A percentile compares a stretch with the other conserved stretches of the same genome.
These are phyloP conservation scores for Colletotrichum incanum DNA, from an alignment of 2,329 filamentous ascomycete species.

Conservation along the genomic window DNA sequence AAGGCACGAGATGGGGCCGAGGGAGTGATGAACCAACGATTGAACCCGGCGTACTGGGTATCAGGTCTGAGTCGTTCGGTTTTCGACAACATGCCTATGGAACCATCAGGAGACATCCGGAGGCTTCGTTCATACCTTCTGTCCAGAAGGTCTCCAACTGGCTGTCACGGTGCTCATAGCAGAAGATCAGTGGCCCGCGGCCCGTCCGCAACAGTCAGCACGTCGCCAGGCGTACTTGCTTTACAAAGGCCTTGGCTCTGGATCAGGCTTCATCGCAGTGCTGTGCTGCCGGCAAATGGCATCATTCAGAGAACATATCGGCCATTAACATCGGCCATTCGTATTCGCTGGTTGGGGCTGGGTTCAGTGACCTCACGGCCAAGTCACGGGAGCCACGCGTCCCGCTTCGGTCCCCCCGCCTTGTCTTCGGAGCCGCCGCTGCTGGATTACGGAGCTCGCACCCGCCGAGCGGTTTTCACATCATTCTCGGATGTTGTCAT, in stretches of 20 bases:
- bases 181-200: neutral
- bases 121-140: neutral
- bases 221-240: neutral
- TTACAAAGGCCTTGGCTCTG: neutral
- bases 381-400: constrained; percentile 20
- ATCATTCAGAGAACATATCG: neutral
- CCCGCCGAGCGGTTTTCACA: constrained; percentile 3
- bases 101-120: neutral
- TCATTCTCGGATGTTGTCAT: neutral
- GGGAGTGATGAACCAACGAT: neutral
- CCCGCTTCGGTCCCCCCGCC: neutral
- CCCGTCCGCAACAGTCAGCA: neutral
- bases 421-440: constrained; percentile 21
- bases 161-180: neutral
- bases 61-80: neutral
- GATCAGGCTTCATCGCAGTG: neutral
- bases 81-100: neutral
- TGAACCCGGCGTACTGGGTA: neutral
- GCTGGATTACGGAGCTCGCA: constrained; percentile 7
- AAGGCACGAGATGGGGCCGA: constrained; percentile 4
- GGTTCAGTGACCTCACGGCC: constrained; percentile 18
- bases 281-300: neutral
- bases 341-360: neutral
- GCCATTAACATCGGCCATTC: neutral
- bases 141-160: neutral